These are phyloP conservation scores for Sporothrix protearum DNA, from an alignment of 2,329 filamentous ascomycete genomes.

Conservation along the genomic window DNA sequence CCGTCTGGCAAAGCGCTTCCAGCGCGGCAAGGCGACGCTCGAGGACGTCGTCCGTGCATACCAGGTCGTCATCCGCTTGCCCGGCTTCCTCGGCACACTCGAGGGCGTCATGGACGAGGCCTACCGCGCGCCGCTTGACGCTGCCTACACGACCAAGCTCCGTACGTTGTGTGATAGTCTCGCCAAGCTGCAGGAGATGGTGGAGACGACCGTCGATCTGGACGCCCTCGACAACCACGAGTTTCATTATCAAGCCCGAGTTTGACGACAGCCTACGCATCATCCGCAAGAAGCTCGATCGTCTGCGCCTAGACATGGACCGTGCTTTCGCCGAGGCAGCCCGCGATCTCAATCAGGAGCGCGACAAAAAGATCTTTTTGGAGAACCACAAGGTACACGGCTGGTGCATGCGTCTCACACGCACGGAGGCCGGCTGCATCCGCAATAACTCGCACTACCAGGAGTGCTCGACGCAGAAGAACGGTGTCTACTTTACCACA, in stretches of 20 bases:
- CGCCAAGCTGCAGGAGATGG: slow-evolving; percentile 90
- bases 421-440: slow-evolving; percentile 87
- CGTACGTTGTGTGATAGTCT: slow-evolving; percentile 72
- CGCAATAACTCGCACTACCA: slow-evolving; percentile 86
- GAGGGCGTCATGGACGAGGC: slow-evolving; percentile 94
- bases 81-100: slow-evolving; percentile 82
- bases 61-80: slow-evolving; percentile 87
- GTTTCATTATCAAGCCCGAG: slow-evolving; percentile 98
- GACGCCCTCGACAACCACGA: slow-evolving; percentile 95
- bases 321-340: slow-evolving; percentile 73
- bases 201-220: slow-evolving; percentile 95
- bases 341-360: slow-evolving; percentile 79
- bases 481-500: slow-evolving; percentile 97
- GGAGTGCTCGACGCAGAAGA: slow-evolving; percentile 97
- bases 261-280: slow-evolving; percentile 85
- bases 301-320: slow-evolving; percentile 76
- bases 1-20: slow-evolving; percentile 88
- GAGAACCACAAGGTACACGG: slow-evolving; percentile 95
- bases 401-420: slow-evolving; percentile 91
- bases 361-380: slow-evolving; percentile 97
- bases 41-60: slow-evolving; percentile 96
- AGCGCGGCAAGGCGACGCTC: slow-evolving; percentile 82
- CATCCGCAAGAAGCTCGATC: slow-evolving; percentile 90
- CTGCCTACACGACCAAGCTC: slow-evolving; percentile 81
- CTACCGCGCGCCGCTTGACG: slow-evolving; percentile 82